phyloP scores from a whole-genome alignment of 2,329 filamentous ascomycete genomes.

The Lomentospora prolificans region DNA sequence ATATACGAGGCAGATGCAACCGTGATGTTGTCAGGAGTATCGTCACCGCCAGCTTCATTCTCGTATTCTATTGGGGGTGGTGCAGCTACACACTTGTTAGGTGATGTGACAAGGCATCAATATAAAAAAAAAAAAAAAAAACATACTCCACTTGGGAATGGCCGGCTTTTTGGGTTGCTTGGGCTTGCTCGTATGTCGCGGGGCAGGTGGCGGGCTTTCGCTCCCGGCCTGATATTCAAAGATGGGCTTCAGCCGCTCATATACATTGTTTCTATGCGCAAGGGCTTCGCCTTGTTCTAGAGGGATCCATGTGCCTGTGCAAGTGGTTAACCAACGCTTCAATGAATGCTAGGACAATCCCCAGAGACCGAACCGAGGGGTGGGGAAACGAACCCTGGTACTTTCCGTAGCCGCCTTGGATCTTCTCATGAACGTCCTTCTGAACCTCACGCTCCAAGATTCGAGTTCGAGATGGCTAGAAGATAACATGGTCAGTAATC shows the following conservation, averaged over 20 bases:
- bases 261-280: slow-evolving; percentile 77
- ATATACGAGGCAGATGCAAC: slow-evolving; percentile 77
- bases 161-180: slow-evolving; percentile 62
- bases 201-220: slow-evolving; percentile 83
- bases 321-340: background rate
- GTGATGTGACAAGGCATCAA: background rate
- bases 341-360: background rate
- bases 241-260: slow-evolving; percentile 73
- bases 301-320: slow-evolving; percentile 88
- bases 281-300: slow-evolving; percentile 70
- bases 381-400: slow-evolving; percentile 68
- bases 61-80: slow-evolving; percentile 21
- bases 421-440: slow-evolving; percentile 93
- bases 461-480: slow-evolving; percentile 68
- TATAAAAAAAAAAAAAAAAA: background rate
- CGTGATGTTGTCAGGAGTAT: slow-evolving; percentile 74
- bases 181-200: slow-evolving; percentile 82
- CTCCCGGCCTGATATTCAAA: slow-evolving; percentile 83
- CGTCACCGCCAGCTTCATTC: slow-evolving; percentile 48
- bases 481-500: background rate
- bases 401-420: slow-evolving; percentile 96
- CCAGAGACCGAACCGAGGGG: too few relatives aligned
- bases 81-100: slow-evolving; percentile 19
- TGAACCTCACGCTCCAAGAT: slow-evolving; percentile 96
- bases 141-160: slow-evolving; percentile 45